A percentile compares a stretch with the other conserved stretches of the same genome.
Conservation (phyloP, 352 stramenopile species). For the Phytophthora citrophthora region DNA sequence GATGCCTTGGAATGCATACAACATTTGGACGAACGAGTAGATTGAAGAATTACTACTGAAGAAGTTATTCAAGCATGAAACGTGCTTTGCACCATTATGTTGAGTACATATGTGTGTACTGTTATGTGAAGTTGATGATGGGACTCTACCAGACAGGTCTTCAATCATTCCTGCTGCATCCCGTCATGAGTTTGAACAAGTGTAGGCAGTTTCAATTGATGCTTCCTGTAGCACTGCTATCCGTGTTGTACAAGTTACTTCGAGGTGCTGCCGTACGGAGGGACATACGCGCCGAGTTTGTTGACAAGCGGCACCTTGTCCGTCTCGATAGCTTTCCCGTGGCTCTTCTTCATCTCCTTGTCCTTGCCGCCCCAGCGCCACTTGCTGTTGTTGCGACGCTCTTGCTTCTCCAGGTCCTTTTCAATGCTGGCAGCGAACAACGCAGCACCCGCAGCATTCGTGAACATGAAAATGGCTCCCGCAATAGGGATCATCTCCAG, state of each 20-base stretch:
- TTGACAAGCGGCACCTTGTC: conserved; percentile 40
- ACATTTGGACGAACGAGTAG: conserved; percentile 2
- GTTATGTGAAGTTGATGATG: conserved; percentile 8
- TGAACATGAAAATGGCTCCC: conserved; percentile 63
- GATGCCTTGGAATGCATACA: conserved; percentile 41
- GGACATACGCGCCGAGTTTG: conserved; percentile 35
- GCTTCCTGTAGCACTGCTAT: neutral
- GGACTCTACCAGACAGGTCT: neutral
- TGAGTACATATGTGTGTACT: neutral
- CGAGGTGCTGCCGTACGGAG: conserved; percentile 37
- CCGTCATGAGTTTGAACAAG: neutral
- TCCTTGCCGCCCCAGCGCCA: conserved; percentile 24
- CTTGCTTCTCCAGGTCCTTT: conserved; percentile 39
- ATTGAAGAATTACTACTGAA: conserved; percentile 5
- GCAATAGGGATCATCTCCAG: conserved; percentile 66
- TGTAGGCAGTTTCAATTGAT: too few species aligned
- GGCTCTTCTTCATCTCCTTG: conserved; percentile 18
- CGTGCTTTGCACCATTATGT: neutral
- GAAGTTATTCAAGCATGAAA: neutral
- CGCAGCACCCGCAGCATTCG: conserved; percentile 60
- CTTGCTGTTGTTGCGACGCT: conserved; percentile 23
- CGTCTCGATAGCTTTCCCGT: conserved; percentile 9
- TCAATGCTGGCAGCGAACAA: conserved; percentile 64
- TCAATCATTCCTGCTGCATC: neutral
- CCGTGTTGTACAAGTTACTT: conserved; percentile 19